Percentiles rank a stretch among this genome's conserved stretches.
phyloP scores from a whole-genome alignment of 306 rosid species.

The Cucumis hystrix region DNA sequence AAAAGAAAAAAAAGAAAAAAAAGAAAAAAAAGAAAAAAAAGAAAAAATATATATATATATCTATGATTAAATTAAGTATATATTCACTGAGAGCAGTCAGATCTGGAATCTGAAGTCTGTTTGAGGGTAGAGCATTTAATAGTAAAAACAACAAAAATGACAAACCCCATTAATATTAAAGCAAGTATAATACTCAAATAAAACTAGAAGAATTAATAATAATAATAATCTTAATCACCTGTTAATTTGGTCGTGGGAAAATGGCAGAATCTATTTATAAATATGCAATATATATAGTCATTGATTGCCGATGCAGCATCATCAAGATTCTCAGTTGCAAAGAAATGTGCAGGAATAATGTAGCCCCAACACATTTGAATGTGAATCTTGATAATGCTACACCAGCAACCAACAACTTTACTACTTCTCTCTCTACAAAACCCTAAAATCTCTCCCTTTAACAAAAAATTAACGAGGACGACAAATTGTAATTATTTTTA shows the following conservation, averaged over 20 bases:
- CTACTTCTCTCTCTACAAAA: not conserved
- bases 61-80: not conserved
- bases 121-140: not conserved
- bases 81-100: not conserved
- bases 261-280: not conserved
- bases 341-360: not conserved
- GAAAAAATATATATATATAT: no score
- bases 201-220: no score
- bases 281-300: not conserved
- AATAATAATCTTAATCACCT: not conserved
- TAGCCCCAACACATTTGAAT: slow-evolving; percentile 16
- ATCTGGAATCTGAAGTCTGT: not conserved
- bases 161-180: not conserved
- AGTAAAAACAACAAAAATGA: not conserved
- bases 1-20: no score
- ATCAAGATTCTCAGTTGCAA: slow-evolving; percentile 90
- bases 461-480: not conserved
- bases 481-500: not conserved
- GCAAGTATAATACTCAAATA: no score
- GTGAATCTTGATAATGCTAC: slow-evolving; percentile 99
- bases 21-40: no score
- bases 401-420: slow-evolving; percentile 68
- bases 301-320: slow-evolving; percentile 89
- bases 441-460: not conserved
- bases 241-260: not conserved